Percentiles rank a stretch among this genome's conserved stretches.
These are phyloP conservation scores for Bacterosira constricta DNA, from an alignment of 108 stramenopile species.

Conservation along the genomic window DNA sequence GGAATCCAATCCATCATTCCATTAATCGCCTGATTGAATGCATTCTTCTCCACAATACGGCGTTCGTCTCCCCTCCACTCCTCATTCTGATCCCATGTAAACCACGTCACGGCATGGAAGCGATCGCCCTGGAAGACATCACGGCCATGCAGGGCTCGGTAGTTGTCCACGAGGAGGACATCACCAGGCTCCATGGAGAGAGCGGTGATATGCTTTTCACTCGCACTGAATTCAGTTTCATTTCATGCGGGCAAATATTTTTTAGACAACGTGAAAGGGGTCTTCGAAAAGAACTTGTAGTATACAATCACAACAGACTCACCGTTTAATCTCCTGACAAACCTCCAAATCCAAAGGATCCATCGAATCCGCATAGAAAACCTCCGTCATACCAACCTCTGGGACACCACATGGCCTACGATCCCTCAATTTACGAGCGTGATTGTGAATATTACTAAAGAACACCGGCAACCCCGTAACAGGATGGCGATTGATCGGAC, in stretches of 20 bases:
- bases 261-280: not conserved
- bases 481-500: constrained; percentile 90
- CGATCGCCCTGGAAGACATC: constrained; percentile 92
- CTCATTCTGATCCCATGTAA: constrained; percentile 87
- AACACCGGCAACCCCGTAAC: constrained; percentile 88
- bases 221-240: constrained; percentile 53
- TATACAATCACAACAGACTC: constrained; percentile 1
- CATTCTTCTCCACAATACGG: constrained; percentile 89
- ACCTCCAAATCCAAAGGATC: constrained; percentile 81
- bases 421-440: constrained; percentile 86
- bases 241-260: not conserved
- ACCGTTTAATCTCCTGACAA: constrained; percentile 83
- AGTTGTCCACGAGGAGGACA: constrained; percentile 91
- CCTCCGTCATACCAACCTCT: constrained; percentile 94
- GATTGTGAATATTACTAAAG: constrained; percentile 93
- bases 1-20: constrained; percentile 92
- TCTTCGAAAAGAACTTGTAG: not conserved
- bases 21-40: constrained; percentile 85
- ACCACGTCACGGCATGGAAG: constrained; percentile 92
- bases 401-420: constrained; percentile 88
- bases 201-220: constrained; percentile 89
- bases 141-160: constrained; percentile 89
- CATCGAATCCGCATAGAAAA: constrained; percentile 92
- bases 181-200: constrained; percentile 92
- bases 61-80: constrained; percentile 88